Conservation (phyloP, 768 basidiomycete species). For the Tylopilus rubrobrunneus region DNA sequence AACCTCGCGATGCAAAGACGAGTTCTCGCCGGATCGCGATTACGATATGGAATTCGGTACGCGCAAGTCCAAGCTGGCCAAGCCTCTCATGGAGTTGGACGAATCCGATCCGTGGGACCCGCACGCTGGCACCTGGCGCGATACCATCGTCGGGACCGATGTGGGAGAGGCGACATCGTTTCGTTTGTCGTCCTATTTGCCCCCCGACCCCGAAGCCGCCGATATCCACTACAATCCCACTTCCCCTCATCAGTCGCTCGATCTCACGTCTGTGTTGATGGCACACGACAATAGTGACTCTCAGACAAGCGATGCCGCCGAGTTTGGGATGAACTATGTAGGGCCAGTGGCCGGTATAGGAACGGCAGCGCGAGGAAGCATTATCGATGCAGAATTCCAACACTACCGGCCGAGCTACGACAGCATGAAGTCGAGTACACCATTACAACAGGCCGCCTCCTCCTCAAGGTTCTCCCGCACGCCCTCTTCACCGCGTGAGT, state of each 20-base stretch:
- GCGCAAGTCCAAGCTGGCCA: slow-evolving; percentile 4
- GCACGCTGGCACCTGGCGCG: slow-evolving; percentile 21
- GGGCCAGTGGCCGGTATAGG: slow-evolving; percentile 49
- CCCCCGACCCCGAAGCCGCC: background rate
- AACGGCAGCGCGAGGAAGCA: slow-evolving; percentile 36
- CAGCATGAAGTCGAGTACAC: slow-evolving; percentile 1
- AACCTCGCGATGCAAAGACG: slow-evolving; percentile 33
- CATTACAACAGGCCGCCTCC: slow-evolving; percentile 2
- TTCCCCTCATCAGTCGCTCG: slow-evolving; percentile 28
- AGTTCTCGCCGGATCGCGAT: slow-evolving; percentile 11
- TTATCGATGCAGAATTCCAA: slow-evolving; percentile 15
- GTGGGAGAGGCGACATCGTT: slow-evolving; percentile 12
- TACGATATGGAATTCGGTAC: slow-evolving; percentile 10
- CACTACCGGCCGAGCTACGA: slow-evolving; percentile 13
- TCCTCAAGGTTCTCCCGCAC: slow-evolving; percentile 7
- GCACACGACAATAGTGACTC: slow-evolving; percentile 20
- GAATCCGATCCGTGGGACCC: slow-evolving; percentile 24
- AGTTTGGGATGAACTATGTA: slow-evolving; percentile 17
- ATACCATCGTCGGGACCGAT: slow-evolving; percentile 29
- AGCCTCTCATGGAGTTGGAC: slow-evolving; percentile 1
- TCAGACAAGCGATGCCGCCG: slow-evolving; percentile 10
- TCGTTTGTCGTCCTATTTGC: slow-evolving; percentile 14
- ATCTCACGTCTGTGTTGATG: slow-evolving; percentile 30
- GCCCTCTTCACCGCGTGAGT: background rate
- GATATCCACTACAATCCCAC: background rate